phyloP scores from a whole-genome alignment of 164 flowering plant species.

The Stephania yunnanensis region DNA sequence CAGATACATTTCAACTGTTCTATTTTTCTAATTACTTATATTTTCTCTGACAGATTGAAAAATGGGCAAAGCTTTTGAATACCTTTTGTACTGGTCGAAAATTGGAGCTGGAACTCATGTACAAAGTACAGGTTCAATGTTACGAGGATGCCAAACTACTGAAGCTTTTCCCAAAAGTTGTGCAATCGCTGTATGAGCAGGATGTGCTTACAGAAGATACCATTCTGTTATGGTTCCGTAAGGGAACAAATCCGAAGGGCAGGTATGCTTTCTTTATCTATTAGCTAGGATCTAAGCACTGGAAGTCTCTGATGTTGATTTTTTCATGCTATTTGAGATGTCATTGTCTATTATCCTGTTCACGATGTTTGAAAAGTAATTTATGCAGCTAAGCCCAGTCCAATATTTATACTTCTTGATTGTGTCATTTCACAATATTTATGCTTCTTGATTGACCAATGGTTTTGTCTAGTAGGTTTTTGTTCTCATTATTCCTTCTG shows the following conservation, averaged over 20 bases:
- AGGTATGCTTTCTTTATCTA: constrained; percentile 36
- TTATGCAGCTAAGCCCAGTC: background rate
- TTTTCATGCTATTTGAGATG: background rate
- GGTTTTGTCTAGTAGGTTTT: background rate
- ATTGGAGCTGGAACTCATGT: constrained; percentile 88
- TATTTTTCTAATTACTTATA: background rate
- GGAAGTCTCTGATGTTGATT: background rate
- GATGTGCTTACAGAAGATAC: constrained; percentile 99
- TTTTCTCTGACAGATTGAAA: constrained; percentile 54
- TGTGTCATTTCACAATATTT: background rate
- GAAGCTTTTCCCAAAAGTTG: constrained; percentile 93
- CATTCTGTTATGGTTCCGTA: constrained; percentile 89
- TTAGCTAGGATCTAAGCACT: background rate
- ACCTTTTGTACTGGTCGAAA: constrained; percentile 85
- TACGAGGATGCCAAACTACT: constrained; percentile 96
- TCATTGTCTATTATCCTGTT: background rate
- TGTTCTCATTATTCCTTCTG: background rate
- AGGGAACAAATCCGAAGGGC: constrained; percentile 94
- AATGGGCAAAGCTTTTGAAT: constrained; percentile 79
- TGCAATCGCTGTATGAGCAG: constrained; percentile 82
- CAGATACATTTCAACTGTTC: background rate
- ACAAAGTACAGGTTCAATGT: constrained; percentile 93
- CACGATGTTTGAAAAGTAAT: background rate
- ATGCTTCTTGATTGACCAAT: background rate
- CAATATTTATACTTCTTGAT: background rate